Conservation (phyloP, 805 yeast genomes). For the Priceomyces carsonii region DNA sequence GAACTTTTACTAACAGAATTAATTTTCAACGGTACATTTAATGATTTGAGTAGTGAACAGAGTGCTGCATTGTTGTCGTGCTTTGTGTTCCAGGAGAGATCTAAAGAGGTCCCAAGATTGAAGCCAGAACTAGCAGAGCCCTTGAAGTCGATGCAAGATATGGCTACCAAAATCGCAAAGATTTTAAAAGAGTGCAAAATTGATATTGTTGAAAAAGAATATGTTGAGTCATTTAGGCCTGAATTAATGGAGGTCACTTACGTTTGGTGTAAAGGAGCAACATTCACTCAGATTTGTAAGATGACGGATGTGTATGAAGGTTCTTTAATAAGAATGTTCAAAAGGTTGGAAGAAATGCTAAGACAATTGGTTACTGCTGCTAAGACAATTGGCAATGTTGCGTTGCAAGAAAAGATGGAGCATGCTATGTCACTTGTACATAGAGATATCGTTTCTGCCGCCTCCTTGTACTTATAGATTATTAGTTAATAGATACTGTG, state of each 20-base stretch:
- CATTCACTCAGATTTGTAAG: conserved; percentile 95
- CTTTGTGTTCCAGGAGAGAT: conserved; percentile 95
- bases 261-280: conserved; percentile 96
- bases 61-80: conserved; percentile 91
- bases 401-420: conserved; percentile 85
- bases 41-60: conserved; percentile 83
- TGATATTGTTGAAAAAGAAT: conserved; percentile 88
- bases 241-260: conserved; percentile 96
- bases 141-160: conserved; percentile 79
- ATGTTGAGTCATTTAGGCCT: conserved; percentile 86
- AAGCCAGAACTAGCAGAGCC: conserved; percentile 94
- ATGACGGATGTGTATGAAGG: conserved; percentile 99
- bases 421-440: conserved; percentile 82
- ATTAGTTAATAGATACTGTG: no score
- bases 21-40: conserved; percentile 93
- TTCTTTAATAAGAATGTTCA: conserved; percentile 89
- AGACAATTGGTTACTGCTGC: conserved; percentile 91
- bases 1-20: conserved; percentile 85
- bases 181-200: conserved; percentile 86
- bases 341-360: conserved; percentile 89
- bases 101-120: conserved; percentile 82
- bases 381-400: conserved; percentile 88
- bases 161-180: conserved; percentile 90
- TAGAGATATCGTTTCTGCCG: conserved; percentile 96
- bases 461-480: conserved; percentile 72